Evolutionary conservation across 768 basidiomycete genomes (phyloP).

Genomic region (Fistulinella prunicolor): DNA sequence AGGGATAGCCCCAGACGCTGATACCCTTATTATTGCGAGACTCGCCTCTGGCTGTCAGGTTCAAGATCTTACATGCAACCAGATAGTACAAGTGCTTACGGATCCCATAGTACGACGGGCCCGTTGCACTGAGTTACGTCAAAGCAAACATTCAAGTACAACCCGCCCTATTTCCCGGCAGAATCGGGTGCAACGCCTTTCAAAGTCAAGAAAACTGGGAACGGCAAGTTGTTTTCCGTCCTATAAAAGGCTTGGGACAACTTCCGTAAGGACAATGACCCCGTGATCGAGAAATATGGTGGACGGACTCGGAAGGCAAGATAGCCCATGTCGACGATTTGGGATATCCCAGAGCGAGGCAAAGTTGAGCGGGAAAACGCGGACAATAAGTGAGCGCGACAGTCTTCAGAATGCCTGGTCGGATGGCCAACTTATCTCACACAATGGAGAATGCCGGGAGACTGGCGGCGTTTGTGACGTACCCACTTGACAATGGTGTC

Average conservation of each 20-base stretch:
- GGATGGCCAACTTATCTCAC: constrained; percentile 16
- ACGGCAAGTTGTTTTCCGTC: constrained; percentile 42
- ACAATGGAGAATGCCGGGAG: constrained; percentile 4
- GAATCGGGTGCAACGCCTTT: constrained; percentile 42
- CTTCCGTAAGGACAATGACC: constrained; percentile 45
- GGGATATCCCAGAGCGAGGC: constrained; percentile 28
- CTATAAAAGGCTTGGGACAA: constrained; percentile 47
- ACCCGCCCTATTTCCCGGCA: constrained; percentile 35
- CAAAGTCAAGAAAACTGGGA: constrained; percentile 30
- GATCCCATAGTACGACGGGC: constrained; percentile 60
- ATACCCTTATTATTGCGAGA: no score
- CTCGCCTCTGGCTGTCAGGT: constrained; percentile 1
- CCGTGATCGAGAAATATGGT: constrained; percentile 14
- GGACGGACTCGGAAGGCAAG: constrained; percentile 43
- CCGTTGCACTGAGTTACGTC: constrained; percentile 55
- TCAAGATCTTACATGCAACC: constrained; percentile 45
- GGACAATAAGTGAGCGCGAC: constrained; percentile 18
- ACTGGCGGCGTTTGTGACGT: constrained; percentile 29
- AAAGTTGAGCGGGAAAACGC: not conserved
- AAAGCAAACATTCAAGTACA: constrained; percentile 19
- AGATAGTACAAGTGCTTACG: constrained; percentile 58
- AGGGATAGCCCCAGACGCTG: constrained; percentile 40
- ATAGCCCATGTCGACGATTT: constrained; percentile 37
- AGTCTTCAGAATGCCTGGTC: constrained; percentile 2
- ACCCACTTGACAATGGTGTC: constrained; percentile 45